These are phyloP conservation scores for Tanozyma kutaoensis DNA, from an alignment of 805 yeast genomes.

Conservation along the genomic window DNA sequence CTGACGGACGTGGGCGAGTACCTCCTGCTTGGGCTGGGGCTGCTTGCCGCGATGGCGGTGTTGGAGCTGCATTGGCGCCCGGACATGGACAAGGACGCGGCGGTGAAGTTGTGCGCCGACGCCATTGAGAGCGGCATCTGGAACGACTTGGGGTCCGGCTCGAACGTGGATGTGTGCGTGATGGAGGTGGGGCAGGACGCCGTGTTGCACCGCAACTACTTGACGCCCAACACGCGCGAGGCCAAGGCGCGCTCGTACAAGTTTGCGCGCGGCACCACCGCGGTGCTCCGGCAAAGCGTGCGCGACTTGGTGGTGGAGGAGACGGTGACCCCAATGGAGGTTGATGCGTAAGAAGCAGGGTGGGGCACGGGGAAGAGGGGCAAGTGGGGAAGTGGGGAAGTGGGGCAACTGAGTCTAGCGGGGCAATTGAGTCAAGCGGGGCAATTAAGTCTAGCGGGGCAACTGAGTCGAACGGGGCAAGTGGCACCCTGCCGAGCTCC, in stretches of 20 bases:
- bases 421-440: no score
- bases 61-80: slow-evolving; percentile 80
- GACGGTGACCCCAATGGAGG: slow-evolving; percentile 35
- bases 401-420: no score
- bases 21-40: slow-evolving; percentile 90
- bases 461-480: no score
- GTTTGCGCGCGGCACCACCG: slow-evolving; percentile 91
- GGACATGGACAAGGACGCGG: slow-evolving; percentile 73
- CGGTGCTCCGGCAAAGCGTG: slow-evolving; percentile 56
- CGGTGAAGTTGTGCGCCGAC: slow-evolving; percentile 79
- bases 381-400: no score
- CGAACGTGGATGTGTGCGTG: slow-evolving; percentile 94
- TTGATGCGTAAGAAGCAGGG: no score
- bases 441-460: no score
- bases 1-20: slow-evolving; percentile 93
- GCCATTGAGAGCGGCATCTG: slow-evolving; percentile 97
- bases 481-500: no score
- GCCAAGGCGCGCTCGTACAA: slow-evolving; percentile 72
- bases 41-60: slow-evolving; percentile 97
- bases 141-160: slow-evolving; percentile 98
- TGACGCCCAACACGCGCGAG: slow-evolving; percentile 82
- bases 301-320: slow-evolving; percentile 57
- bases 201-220: slow-evolving; percentile 67
- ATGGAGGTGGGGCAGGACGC: slow-evolving; percentile 93
- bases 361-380: no score